A percentile compares a stretch with the other conserved stretches of the same genome.
Conservation (phyloP, 805 yeast genomes). For the Lachancea lanzarotensis region DNA sequence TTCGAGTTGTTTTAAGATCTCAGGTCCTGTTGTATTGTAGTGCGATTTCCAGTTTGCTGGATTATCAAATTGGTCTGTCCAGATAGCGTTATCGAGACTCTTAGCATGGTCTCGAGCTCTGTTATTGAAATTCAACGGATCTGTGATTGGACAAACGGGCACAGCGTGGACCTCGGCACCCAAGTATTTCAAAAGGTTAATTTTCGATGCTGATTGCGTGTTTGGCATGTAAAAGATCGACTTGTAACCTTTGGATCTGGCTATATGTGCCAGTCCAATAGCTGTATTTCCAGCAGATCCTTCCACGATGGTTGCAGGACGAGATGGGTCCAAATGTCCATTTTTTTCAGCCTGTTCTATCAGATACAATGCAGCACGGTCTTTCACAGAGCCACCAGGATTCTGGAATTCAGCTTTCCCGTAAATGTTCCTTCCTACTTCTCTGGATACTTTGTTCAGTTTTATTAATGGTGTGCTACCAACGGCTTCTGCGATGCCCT, state of each 20-base stretch:
- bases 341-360: constrained; percentile 70
- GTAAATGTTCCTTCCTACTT: constrained; percentile 65
- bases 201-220: constrained; percentile 76
- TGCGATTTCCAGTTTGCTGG: constrained; percentile 84
- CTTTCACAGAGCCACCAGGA: constrained; percentile 92
- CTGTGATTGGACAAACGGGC: constrained; percentile 75
- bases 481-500: constrained; percentile 74
- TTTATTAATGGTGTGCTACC: constrained; percentile 88
- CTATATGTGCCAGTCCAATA: constrained; percentile 77
- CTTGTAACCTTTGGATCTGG: constrained; percentile 76
- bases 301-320: constrained; percentile 72
- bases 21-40: constrained; percentile 87
- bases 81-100: constrained; percentile 64
- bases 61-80: constrained; percentile 92
- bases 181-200: constrained; percentile 61
- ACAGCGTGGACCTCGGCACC: constrained; percentile 89
- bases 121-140: constrained; percentile 82
- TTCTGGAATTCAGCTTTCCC: constrained; percentile 91
- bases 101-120: constrained; percentile 85
- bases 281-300: constrained; percentile 98
- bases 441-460: constrained; percentile 48
- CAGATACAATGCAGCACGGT: constrained; percentile 77
- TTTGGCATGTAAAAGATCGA: constrained; percentile 88
- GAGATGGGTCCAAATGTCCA: constrained; percentile 58
- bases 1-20: constrained; percentile 76